Conservation (phyloP, 2,329 filamentous ascomycete species). For the Epichloe sibirici region DNA sequence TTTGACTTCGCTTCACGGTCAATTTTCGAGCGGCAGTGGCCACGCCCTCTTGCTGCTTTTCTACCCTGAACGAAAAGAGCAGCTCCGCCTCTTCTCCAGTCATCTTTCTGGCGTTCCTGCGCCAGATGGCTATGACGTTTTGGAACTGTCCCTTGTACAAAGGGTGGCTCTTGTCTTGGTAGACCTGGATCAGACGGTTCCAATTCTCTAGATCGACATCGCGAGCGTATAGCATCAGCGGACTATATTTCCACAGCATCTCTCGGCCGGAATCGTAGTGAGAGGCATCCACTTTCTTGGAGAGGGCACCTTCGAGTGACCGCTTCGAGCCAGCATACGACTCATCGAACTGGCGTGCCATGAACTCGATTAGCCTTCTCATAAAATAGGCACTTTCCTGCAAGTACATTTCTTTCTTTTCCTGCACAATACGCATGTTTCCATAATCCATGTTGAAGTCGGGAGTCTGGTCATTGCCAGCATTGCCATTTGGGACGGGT, state of each 20-base stretch:
- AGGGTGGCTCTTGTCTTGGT: constrained; percentile 63
- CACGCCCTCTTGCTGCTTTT: constrained; percentile 74
- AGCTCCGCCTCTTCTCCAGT: constrained; percentile 69
- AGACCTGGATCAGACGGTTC: constrained; percentile 66
- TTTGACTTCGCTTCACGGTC: constrained; percentile 89
- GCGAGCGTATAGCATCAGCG: constrained; percentile 75
- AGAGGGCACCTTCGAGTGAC: constrained; percentile 46
- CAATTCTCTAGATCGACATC: constrained; percentile 75
- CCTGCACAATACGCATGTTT: constrained; percentile 85
- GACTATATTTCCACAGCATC: constrained; percentile 76
- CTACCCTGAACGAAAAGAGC: constrained; percentile 72
- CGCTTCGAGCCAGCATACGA: constrained; percentile 59
- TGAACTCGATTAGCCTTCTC: constrained; percentile 66
- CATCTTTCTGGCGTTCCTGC: constrained; percentile 61
- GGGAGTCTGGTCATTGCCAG: constrained; percentile 28
- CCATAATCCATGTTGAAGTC: constrained; percentile 63
- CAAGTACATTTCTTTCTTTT: constrained; percentile 85
- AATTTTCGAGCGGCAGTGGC: constrained; percentile 73
- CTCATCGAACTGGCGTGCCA: constrained; percentile 68
- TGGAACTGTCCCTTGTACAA: constrained; percentile 76
- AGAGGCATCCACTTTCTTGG: constrained; percentile 55
- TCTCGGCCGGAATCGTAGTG: constrained; percentile 62
- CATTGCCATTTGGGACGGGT: constrained; percentile 34
- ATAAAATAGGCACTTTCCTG: constrained; percentile 67
- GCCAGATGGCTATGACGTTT: constrained; percentile 67